Evolutionary conservation across 805 yeast species (phyloP).

Genomic region (Candida sanyiensis): DNA sequence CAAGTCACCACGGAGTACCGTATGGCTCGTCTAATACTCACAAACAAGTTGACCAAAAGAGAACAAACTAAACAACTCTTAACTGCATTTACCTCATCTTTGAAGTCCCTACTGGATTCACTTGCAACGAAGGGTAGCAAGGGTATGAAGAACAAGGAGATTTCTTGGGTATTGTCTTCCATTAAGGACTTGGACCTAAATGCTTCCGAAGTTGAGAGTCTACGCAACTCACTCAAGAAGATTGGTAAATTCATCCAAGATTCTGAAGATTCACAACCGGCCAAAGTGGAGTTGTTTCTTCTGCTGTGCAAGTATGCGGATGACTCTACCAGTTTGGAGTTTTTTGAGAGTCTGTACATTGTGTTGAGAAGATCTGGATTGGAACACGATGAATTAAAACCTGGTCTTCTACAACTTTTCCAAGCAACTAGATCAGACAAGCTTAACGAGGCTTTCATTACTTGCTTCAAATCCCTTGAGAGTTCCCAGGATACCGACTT

Average conservation of each 20-base stretch:
- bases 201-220: constrained; percentile 5
- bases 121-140: neutral
- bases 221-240: constrained; percentile 10
- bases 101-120: constrained; percentile 8
- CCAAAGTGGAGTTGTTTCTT: constrained; percentile 27
- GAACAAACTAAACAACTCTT: constrained; percentile 4
- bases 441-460: constrained; percentile 17
- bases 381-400: constrained; percentile 10
- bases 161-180: constrained; percentile 30
- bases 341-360: constrained; percentile 31
- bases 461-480: constrained; percentile 18
- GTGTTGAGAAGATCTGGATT: constrained; percentile 26
- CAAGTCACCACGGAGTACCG: constrained; percentile 10
- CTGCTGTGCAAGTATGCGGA: constrained; percentile 22
- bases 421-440: constrained; percentile 3
- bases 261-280: constrained; percentile 5
- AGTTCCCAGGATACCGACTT: constrained; percentile 12
- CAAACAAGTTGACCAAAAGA: neutral
- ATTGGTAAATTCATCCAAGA: constrained; percentile 14
- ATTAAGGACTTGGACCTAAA: constrained; percentile 22
- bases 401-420: constrained; percentile 22
- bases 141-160: neutral
- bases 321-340: constrained; percentile 18
- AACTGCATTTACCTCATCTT: constrained; percentile 9
- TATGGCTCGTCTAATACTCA: constrained; percentile 16